A percentile compares a stretch with the other conserved stretches of the same genome.
These are phyloP conservation scores for Cytospora chrysosperma DNA, from an alignment of 2,329 filamentous ascomycete species.

Conservation along the genomic window DNA sequence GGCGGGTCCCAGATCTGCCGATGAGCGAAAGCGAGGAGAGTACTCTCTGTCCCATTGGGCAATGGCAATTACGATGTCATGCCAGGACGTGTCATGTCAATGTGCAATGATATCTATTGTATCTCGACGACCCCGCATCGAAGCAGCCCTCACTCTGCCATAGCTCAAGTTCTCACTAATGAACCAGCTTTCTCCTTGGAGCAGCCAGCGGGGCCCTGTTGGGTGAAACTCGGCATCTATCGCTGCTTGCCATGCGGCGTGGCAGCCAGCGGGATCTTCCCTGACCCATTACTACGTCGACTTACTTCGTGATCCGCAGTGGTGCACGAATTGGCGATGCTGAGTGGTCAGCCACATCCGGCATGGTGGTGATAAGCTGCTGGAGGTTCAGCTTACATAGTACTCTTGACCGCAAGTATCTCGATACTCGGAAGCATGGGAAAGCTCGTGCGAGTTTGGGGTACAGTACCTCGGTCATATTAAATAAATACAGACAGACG, in stretches of 20 bases:
- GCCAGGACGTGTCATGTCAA: constrained; percentile 14
- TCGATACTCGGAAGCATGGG: background rate
- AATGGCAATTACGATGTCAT: background rate
- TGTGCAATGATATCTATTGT: constrained; percentile 10
- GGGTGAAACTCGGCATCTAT: constrained; percentile 7
- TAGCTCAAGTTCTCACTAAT: background rate
- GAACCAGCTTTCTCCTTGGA: constrained; percentile 10
- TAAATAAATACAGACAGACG: constrained; percentile 9
- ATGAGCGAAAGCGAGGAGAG: background rate
- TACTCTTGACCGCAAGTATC: constrained; percentile 2
- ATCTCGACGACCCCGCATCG: constrained; percentile 18
- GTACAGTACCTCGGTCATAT: background rate
- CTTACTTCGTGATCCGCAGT: background rate
- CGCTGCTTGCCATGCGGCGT: constrained; percentile 4
- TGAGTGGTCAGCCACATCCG: constrained; percentile 14
- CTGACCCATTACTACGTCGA: constrained; percentile 13
- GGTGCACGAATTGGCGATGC: constrained; percentile 7
- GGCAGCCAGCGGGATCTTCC: background rate
- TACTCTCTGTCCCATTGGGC: constrained; percentile 1
- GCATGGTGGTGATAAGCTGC: constrained; percentile 19
- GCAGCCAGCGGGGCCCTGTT: constrained; percentile 1
- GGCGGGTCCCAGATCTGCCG: background rate
- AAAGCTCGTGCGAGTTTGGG: background rate
- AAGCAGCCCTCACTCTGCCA: background rate
- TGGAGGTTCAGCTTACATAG: constrained; percentile 6